Conservation (phyloP, 768 basidiomycete genomes). For the Suillus brevipes region DNA sequence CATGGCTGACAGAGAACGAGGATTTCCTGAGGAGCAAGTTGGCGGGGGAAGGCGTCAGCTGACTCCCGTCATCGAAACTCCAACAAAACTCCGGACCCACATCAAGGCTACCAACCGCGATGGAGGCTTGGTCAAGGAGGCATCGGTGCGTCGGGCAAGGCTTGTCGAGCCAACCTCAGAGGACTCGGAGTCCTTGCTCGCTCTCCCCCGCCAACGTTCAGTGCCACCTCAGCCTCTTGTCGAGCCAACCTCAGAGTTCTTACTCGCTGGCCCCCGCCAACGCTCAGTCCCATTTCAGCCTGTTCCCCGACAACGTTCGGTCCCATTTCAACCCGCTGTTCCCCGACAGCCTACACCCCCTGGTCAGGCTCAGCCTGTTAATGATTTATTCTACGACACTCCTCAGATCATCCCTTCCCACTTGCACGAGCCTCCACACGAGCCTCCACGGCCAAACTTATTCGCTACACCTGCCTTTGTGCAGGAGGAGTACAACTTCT, state of each 20-base stretch:
- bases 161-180: background rate
- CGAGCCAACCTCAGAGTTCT: background rate
- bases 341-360: background rate
- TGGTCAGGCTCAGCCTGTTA: background rate
- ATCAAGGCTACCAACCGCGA: background rate
- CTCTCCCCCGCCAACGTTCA: background rate
- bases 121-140: constrained; percentile 1
- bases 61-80: background rate
- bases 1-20: background rate
- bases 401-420: background rate
- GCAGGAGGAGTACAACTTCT: background rate
- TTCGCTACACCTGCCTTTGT: background rate
- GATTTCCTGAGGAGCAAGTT: background rate
- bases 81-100: background rate
- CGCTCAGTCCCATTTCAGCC: background rate
- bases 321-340: background rate
- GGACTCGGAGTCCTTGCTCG: background rate
- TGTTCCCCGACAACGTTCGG: background rate
- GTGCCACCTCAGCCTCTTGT: background rate
- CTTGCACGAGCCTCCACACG: background rate
- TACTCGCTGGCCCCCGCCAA: background rate
- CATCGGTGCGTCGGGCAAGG: background rate
- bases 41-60: background rate
- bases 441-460: background rate
- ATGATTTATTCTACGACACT: background rate